These are phyloP conservation scores for Arthrinium phaeospermum DNA, from an alignment of 2,329 filamentous ascomycete genomes.

Conservation along the genomic window DNA sequence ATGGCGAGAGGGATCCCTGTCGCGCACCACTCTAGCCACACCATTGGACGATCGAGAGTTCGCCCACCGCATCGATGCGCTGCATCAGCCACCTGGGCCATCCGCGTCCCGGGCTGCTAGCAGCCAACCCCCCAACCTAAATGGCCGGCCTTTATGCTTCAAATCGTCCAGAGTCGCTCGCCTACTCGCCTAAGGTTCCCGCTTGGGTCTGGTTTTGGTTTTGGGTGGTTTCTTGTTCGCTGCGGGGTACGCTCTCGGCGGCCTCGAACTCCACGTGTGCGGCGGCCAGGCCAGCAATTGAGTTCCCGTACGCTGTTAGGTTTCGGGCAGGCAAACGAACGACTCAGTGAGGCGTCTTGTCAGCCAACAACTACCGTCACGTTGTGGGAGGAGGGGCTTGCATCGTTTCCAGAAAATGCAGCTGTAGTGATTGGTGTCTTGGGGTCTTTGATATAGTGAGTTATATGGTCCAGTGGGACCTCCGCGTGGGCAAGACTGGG, in stretches of 20 bases:
- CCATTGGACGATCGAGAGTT: slow-evolving; percentile 17
- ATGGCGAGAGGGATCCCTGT: slow-evolving; percentile 6
- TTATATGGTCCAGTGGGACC: background rate
- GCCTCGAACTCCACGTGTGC: background rate
- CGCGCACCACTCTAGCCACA: background rate
- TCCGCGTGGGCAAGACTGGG: too few relatives aligned
- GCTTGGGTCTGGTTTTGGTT: slow-evolving; percentile 12
- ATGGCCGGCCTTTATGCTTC: background rate
- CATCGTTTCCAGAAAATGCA: too few relatives aligned
- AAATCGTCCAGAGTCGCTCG: slow-evolving; percentile 12
- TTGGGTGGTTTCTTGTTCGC: background rate
- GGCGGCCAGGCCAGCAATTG: background rate
- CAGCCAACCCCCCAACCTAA: background rate
- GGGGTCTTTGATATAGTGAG: background rate
- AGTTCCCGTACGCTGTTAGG: background rate
- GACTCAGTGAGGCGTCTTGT: background rate
- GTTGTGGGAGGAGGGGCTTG: background rate
- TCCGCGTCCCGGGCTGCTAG: background rate
- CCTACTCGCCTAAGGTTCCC: slow-evolving; percentile 13
- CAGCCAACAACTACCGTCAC: background rate
- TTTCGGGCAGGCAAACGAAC: background rate
- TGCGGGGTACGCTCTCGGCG: slow-evolving; percentile 5
- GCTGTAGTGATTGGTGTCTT: background rate
- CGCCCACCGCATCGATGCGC: background rate
- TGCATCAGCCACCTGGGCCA: slow-evolving; percentile 15